A percentile compares a stretch with the other conserved stretches of the same genome.
Evolutionary conservation across 116 monocot genomes (phyloP).

Genomic region (Papilionanthe hybrid): DNA sequence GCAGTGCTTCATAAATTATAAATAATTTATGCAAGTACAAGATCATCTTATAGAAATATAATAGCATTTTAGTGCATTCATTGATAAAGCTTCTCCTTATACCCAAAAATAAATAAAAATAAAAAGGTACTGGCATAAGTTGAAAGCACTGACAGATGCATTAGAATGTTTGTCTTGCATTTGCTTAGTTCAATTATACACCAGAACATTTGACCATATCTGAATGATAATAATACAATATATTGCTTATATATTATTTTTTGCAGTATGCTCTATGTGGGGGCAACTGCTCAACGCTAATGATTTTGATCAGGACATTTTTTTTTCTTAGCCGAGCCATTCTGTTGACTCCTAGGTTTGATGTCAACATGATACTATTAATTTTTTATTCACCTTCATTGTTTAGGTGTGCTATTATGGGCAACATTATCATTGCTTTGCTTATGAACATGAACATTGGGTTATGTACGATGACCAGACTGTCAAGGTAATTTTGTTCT

Average conservation of each 20-base stretch:
- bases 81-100: background rate
- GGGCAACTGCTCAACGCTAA: background rate
- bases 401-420: conserved; percentile 34
- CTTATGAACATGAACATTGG: conserved; percentile 41
- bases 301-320: background rate
- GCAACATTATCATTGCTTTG: conserved; percentile 34
- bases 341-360: background rate
- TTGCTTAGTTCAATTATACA: background rate
- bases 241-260: background rate
- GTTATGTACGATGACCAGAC: conserved; percentile 92
- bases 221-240: background rate
- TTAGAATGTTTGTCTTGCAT: background rate
- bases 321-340: background rate
- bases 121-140: background rate
- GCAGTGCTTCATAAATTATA: background rate
- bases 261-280: background rate
- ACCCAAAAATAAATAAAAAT: no score
- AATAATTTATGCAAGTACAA: background rate
- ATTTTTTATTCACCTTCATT: background rate
- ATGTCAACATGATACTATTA: background rate
- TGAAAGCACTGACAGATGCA: background rate
- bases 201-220: background rate
- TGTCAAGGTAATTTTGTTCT: conserved; percentile 57
- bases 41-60: background rate
- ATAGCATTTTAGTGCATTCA: background rate